phyloP scores from a whole-genome alignment of 352 stramenopile species.

The Globisporangium acanthophoron region DNA sequence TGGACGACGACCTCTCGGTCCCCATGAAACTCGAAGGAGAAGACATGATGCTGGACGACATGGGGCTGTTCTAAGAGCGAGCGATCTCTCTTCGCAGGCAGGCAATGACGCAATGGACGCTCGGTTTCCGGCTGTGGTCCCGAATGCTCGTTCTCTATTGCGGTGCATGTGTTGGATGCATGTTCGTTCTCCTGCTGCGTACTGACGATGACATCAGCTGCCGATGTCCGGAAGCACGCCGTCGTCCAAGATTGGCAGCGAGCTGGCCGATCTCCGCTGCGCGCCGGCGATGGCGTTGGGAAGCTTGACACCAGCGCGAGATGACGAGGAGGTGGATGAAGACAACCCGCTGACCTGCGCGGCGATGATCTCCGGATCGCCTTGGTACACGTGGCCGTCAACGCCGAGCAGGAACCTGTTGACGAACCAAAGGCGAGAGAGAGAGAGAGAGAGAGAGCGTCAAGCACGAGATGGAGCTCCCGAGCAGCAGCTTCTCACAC shows the following conservation, averaged over 20 bases:
- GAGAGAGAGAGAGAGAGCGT: neutral
- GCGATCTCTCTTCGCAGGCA: neutral
- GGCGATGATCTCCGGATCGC: slow-evolving; percentile 53
- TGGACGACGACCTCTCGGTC: slow-evolving; percentile 66
- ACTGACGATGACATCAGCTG: neutral
- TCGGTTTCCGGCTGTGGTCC: neutral
- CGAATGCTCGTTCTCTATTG: neutral
- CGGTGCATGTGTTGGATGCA: neutral
- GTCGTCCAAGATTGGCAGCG: slow-evolving; percentile 12
- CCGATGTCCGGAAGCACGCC: slow-evolving; percentile 10
- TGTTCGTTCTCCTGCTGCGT: neutral
- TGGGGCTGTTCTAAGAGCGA: slow-evolving; percentile 77
- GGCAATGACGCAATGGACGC: neutral
- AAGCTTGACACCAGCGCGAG: slow-evolving; percentile 37
- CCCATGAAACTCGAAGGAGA: slow-evolving; percentile 83
- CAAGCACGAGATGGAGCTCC: neutral
- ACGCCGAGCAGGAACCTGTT: slow-evolving; percentile 69
- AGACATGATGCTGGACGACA: slow-evolving; percentile 81
- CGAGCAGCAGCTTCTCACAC: neutral
- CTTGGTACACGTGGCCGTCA: slow-evolving; percentile 82
- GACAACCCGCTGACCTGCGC: slow-evolving; percentile 26
- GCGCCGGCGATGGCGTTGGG: slow-evolving; percentile 27
- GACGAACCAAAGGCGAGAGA: neutral
- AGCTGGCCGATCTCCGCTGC: slow-evolving; percentile 15
- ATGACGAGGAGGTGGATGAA: slow-evolving; percentile 16